Percentiles rank a stretch among this genome's conserved stretches.
Evolutionary conservation across 139 green algal species (phyloP).

Genomic region (Microglena sp.): DNA sequence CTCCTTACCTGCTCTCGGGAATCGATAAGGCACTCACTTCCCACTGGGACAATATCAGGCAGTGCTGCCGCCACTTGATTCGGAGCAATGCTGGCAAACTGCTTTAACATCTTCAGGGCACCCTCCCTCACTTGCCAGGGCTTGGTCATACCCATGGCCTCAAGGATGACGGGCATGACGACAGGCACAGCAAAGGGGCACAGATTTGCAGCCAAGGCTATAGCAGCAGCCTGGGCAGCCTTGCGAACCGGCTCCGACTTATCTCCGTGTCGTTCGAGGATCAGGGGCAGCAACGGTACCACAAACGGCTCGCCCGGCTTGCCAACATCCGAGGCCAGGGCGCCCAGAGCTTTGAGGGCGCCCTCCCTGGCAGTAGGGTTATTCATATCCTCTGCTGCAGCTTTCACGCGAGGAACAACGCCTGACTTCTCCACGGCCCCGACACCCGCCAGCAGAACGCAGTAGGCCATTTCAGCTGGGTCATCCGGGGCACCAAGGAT

Average conservation of each 20-base stretch:
- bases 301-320: constrained; percentile 53
- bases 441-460: neutral
- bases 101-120: constrained; percentile 25
- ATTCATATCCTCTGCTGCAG: neutral
- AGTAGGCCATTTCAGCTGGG: constrained; percentile 7
- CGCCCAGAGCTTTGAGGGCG: neutral
- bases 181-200: constrained; percentile 10
- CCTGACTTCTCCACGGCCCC: neutral
- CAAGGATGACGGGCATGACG: constrained; percentile 37
- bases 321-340: constrained; percentile 14
- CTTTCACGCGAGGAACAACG: neutral
- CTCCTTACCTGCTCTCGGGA: constrained; percentile 30
- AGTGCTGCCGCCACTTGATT: constrained; percentile 35
- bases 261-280: constrained; percentile 54
- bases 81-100: constrained; percentile 17
- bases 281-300: constrained; percentile 38
- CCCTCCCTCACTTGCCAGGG: constrained; percentile 48
- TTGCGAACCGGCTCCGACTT: constrained; percentile 51
- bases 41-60: constrained; percentile 62
- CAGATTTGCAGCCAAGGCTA: constrained; percentile 14
- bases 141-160: constrained; percentile 43
- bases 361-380: neutral
- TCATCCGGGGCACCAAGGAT: neutral
- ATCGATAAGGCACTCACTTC: constrained; percentile 29
- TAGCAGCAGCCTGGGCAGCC: constrained; percentile 36